Conservation (phyloP, 257 asterid genomes). For the Lycium ferocissimum region DNA sequence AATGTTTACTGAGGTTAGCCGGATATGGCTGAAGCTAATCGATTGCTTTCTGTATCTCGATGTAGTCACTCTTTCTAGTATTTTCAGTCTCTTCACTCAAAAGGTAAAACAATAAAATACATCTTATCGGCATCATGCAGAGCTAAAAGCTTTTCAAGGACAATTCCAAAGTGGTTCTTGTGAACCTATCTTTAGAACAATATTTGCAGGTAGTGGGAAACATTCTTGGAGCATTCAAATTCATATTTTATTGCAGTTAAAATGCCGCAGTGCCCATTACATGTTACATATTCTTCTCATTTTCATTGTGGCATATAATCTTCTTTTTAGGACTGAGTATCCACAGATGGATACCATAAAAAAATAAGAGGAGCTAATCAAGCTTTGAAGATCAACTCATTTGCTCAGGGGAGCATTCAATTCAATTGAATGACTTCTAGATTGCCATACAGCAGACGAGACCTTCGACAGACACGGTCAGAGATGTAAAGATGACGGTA, state of each 20-base stretch:
- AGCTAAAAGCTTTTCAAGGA: not conserved
- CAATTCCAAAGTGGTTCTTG: not conserved
- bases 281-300: constrained; percentile 24
- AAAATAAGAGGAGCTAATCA: constrained; percentile 46
- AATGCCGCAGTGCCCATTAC: not conserved
- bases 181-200: constrained; percentile 5
- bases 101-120: not conserved
- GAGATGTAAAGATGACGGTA: not conserved
- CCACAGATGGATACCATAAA: constrained; percentile 34
- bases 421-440: constrained; percentile 29
- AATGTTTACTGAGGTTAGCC: not conserved
- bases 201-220: not conserved
- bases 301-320: constrained; percentile 12
- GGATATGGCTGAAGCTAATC: not conserved
- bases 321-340: not conserved
- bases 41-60: not conserved
- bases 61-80: not conserved
- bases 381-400: constrained; percentile 42
- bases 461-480: not conserved
- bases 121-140: not conserved
- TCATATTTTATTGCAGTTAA: not conserved
- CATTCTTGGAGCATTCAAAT: not conserved
- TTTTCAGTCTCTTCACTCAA: not conserved
- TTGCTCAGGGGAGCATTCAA: constrained; percentile 42
- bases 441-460: not conserved